A percentile compares a stretch with the other conserved stretches of the same genome.
phyloP scores from a whole-genome alignment of 257 asterid species.

The Lantana camara region DNA sequence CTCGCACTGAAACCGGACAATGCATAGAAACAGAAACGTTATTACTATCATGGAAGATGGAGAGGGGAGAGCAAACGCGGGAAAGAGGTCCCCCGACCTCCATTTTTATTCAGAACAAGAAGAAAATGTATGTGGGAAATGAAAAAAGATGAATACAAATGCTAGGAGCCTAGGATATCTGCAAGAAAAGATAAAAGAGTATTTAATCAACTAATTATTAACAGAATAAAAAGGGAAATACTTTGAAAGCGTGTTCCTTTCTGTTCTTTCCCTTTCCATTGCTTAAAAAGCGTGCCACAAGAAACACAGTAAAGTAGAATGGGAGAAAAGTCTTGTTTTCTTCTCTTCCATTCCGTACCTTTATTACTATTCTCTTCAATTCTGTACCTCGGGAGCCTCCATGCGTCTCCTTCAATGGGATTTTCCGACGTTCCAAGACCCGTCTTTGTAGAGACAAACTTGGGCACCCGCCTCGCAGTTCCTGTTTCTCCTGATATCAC shows the following conservation, averaged over 20 bases:
- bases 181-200: not conserved
- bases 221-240: not conserved
- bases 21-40: slow-evolving; percentile 22
- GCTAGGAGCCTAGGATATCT: too few species aligned
- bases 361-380: not conserved
- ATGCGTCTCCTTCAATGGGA: slow-evolving; percentile 31
- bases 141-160: not conserved
- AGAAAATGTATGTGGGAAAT: not conserved
- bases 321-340: too few species aligned
- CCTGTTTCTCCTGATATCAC: slow-evolving; percentile 43
- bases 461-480: slow-evolving; percentile 54
- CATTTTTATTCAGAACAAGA: slow-evolving; percentile 35
- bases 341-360: too few species aligned
- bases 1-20: slow-evolving; percentile 24
- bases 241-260: slow-evolving; percentile 13
- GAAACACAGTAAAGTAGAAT: not conserved
- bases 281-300: not conserved
- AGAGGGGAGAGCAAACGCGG: slow-evolving; percentile 30
- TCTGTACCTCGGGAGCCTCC: not conserved
- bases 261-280: not conserved
- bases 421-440: slow-evolving; percentile 25
- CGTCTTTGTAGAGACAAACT: slow-evolving; percentile 48
- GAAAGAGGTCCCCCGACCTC: slow-evolving; percentile 27
- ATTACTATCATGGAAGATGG: slow-evolving; percentile 13
- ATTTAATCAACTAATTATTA: not conserved